Evolutionary conservation across 805 yeast species (phyloP).

Genomic region (Metschnikowia chrysomelidarum): DNA sequence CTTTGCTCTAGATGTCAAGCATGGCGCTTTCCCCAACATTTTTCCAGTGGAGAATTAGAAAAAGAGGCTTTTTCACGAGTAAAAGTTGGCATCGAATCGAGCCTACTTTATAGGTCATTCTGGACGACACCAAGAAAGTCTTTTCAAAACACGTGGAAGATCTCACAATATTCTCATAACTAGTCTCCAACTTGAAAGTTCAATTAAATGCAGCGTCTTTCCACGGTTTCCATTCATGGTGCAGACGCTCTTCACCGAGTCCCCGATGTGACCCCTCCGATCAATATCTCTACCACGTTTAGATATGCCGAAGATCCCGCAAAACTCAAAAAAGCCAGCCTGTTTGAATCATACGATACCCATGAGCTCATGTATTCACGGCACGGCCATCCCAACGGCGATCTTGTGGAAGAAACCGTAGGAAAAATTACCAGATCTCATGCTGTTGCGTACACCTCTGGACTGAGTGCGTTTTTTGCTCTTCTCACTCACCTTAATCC

Average conservation of each 20-base stretch:
- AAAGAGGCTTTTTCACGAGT: too few species aligned
- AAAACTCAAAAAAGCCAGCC: conserved; percentile 45
- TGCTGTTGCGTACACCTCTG: conserved; percentile 71
- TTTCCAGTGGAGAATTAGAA: too few species aligned
- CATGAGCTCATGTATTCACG: conserved; percentile 55
- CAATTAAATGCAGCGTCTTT: conserved; percentile 6
- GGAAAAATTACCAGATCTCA: conserved; percentile 59
- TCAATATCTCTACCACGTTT: conserved; percentile 78
- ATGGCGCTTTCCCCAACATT: too few species aligned
- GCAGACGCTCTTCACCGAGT: conserved; percentile 62
- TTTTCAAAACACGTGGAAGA: too few species aligned
- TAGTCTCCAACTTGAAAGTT: too few species aligned
- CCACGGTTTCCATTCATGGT: conserved; percentile 53
- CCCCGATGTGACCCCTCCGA: conserved; percentile 73
- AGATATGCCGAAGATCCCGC: conserved; percentile 61
- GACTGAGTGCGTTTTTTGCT: conserved; percentile 79
- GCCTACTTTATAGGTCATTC: too few species aligned
- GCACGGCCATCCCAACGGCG: conserved; percentile 67
- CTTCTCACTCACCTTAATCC: conserved; percentile 71
- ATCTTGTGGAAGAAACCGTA: conserved; percentile 64
- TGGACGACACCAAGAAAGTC: too few species aligned
- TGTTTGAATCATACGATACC: conserved; percentile 16
- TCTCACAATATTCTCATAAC: too few species aligned
- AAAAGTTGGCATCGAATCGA: too few species aligned
- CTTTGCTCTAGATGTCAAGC: too few species aligned